Evolutionary conservation across 352 stramenopile genomes (phyloP).

Genomic region (Phytophthora crassamura): DNA sequence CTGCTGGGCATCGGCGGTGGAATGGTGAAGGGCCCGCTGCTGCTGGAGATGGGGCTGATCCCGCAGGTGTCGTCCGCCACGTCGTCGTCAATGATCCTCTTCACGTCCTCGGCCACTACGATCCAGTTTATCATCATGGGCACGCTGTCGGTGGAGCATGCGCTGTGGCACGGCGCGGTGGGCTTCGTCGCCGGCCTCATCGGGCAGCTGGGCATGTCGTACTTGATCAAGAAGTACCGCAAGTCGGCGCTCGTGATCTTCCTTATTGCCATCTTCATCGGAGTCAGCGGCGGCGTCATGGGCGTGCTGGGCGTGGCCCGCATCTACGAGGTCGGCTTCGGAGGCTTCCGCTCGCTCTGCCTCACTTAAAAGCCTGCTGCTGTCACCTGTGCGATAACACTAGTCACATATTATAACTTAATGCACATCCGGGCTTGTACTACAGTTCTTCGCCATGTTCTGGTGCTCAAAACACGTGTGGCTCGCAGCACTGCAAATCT

Average conservation of each 20-base stretch:
- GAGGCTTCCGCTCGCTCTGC: slow-evolving; percentile 79
- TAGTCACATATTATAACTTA: slow-evolving; percentile 32
- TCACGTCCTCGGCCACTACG: slow-evolving; percentile 95
- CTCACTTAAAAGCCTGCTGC: slow-evolving; percentile 20
- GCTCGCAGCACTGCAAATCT: too few relatives aligned
- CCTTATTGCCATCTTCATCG: slow-evolving; percentile 75
- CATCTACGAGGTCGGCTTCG: slow-evolving; percentile 67
- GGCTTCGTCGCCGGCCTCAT: slow-evolving; percentile 92
- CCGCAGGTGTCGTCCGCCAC: slow-evolving; percentile 90
- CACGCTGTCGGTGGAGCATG: slow-evolving; percentile 92
- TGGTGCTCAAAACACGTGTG: not conserved
- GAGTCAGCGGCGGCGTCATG: slow-evolving; percentile 77
- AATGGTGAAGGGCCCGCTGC: slow-evolving; percentile 91
- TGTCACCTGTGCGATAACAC: slow-evolving; percentile 10
- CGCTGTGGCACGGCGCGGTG: slow-evolving; percentile 89
- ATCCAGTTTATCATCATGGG: slow-evolving; percentile 96
- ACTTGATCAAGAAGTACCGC: slow-evolving; percentile 93
- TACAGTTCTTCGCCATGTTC: not conserved
- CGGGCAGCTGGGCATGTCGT: slow-evolving; percentile 92
- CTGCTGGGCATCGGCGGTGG: slow-evolving; percentile 90
- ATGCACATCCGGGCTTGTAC: slow-evolving; percentile 10
- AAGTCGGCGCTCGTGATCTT: slow-evolving; percentile 86
- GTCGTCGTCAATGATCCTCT: slow-evolving; percentile 93
- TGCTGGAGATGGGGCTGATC: slow-evolving; percentile 91
- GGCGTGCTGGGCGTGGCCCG: slow-evolving; percentile 65